These are phyloP conservation scores for Blastobotrys arbuscula DNA, from an alignment of 1,139 yeast genomes.

Conservation along the genomic window DNA sequence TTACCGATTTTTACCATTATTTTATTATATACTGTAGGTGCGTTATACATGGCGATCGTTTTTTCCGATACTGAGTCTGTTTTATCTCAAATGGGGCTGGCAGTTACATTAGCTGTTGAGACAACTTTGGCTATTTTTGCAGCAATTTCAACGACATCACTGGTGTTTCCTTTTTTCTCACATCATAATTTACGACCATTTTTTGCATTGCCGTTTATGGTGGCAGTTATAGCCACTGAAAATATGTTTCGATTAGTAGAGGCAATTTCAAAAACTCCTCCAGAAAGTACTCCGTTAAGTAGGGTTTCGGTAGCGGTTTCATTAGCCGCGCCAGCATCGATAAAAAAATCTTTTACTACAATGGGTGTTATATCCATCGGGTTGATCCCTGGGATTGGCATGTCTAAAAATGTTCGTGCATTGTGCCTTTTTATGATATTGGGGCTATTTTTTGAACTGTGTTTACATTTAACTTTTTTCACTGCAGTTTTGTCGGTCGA, in stretches of 20 bases:
- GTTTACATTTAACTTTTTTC: constrained; percentile 57
- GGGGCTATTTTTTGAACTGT: constrained; percentile 50
- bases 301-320: constrained; percentile 36
- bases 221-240: constrained; percentile 41
- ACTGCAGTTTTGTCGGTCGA: constrained; percentile 64
- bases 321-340: constrained; percentile 35
- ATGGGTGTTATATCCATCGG: constrained; percentile 26
- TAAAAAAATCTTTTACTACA: constrained; percentile 31
- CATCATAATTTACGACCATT: constrained; percentile 22
- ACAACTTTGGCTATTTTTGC: constrained; percentile 43
- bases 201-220: constrained; percentile 37
- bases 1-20: constrained; percentile 12
- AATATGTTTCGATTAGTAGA: constrained; percentile 42
- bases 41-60: constrained; percentile 41
- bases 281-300: constrained; percentile 38
- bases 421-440: constrained; percentile 39
- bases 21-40: constrained; percentile 31
- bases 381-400: constrained; percentile 15
- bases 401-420: constrained; percentile 34
- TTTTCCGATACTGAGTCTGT: constrained; percentile 51
- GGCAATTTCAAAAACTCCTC: constrained; percentile 39
- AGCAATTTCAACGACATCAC: constrained; percentile 47
- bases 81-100: constrained; percentile 54
- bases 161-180: constrained; percentile 30
- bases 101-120: constrained; percentile 57